Evolutionary conservation across 2,329 filamentous ascomycete genomes (phyloP).

Genomic region (Venturia carpophila): DNA sequence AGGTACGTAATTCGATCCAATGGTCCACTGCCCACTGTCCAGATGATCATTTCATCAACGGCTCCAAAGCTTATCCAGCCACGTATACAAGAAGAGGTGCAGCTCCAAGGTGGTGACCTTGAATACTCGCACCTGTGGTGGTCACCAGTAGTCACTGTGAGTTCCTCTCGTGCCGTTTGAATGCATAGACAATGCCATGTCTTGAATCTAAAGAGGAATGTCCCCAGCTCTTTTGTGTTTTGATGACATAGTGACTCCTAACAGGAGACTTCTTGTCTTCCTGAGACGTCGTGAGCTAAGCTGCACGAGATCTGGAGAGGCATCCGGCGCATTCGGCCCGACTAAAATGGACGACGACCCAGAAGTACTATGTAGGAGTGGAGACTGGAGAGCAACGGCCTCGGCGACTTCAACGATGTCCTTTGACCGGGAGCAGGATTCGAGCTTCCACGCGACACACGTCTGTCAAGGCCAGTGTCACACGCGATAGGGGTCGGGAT

Average conservation of each 20-base stretch:
- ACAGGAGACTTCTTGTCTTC: background rate
- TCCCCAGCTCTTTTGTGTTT: background rate
- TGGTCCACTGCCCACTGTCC: background rate
- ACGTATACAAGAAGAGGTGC: background rate
- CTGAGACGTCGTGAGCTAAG: background rate
- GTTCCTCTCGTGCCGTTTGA: background rate
- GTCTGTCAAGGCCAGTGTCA: too few relatives aligned
- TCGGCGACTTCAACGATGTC: too few relatives aligned
- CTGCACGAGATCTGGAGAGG: background rate
- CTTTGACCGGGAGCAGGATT: too few relatives aligned
- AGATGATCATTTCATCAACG: background rate
- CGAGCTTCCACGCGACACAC: too few relatives aligned
- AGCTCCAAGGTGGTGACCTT: background rate
- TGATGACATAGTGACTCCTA: background rate
- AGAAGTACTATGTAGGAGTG: background rate
- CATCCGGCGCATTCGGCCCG: background rate
- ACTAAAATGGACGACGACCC: background rate
- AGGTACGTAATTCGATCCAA: conserved; percentile 4
- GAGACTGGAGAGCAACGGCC: too few relatives aligned
- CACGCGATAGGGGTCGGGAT: too few relatives aligned
- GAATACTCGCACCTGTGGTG: background rate
- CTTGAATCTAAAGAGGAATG: too few relatives aligned
- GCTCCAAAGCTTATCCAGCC: background rate
- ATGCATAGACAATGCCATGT: background rate
- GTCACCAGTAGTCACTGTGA: background rate